Evolutionary conservation across 2,329 filamentous ascomycete genomes (phyloP).

Genomic region (Alternaria conjuncta): DNA sequence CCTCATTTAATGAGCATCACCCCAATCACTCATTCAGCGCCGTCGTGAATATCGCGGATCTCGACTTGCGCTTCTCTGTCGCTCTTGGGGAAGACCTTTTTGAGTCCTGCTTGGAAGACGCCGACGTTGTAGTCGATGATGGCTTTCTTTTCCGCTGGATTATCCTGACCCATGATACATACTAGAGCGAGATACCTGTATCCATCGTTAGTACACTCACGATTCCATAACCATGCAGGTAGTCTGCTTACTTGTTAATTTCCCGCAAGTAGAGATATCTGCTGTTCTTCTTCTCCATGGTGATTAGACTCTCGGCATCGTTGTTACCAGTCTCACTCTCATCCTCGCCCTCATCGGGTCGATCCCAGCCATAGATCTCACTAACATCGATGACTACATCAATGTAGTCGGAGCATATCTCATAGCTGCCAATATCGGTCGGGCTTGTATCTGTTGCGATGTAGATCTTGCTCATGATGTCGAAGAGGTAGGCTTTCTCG

Average conservation of each 20-base stretch:
- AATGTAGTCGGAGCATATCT: conserved; percentile 98
- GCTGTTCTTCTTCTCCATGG: conserved; percentile 64
- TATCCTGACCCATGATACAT: conserved; percentile 83
- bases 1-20: background rate
- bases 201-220: conserved; percentile 8
- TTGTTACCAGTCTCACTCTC: conserved; percentile 54
- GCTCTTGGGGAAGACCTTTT: conserved; percentile 72
- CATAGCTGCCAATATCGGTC: conserved; percentile 93
- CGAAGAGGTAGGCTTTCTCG: conserved; percentile 97
- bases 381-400: conserved; percentile 98
- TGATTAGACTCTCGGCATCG: conserved; percentile 68
- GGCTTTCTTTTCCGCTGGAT: conserved; percentile 82
- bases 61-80: conserved; percentile 37
- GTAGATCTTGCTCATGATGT: conserved; percentile 97
- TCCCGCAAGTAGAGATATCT: conserved; percentile 69
- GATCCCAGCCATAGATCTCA: conserved; percentile 86
- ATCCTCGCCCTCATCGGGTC: conserved; percentile 42
- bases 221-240: background rate
- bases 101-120: conserved; percentile 78
- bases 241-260: conserved; percentile 65
- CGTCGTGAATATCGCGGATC: conserved; percentile 29
- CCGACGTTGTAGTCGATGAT: conserved; percentile 88
- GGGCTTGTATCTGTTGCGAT: conserved; percentile 94
- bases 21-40: conserved; percentile 8
- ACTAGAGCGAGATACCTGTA: conserved; percentile 76